Evolutionary conservation across 805 yeast species (phyloP), one percentile per base, ranked within the genome.

Genomic region (Lachancea meyersii): DNA sequence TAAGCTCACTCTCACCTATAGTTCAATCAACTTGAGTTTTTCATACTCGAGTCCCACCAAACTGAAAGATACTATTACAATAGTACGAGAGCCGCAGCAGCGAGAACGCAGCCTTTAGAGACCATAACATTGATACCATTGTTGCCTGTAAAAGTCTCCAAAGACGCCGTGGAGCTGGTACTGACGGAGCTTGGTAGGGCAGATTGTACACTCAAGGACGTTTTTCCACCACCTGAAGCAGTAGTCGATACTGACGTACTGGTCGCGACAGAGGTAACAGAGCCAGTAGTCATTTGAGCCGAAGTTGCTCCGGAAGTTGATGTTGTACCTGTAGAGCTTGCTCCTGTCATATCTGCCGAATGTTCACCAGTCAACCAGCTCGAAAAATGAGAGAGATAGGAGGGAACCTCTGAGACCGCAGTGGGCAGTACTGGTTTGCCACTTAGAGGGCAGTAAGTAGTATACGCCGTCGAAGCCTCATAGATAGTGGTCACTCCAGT

Each of bases 91-190:
- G 35, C 35, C 8, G 35, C 35, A 10, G 35, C 35, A n/a, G 68
- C 78, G 53, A 63, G 76, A 3, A 76, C 82, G 81, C 84, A 76
- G 1, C 65, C 83, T 13, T 33, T 33, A n/a, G 35, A 33, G 11
- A n/a, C 35, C 16, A 13, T 8, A n/a, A 33, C 17, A 7, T 33
- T 19, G 13, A 33, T 19, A 8, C 24, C 35, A 8, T 33, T n/a
- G 26, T 33, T 33, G n/a, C 19, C 26, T 4, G 35, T 21, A 10
- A 19, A 33, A 19, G 14, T 19, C 17, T 13, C 9, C 17, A n/a
- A 33, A 19, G 35, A 18, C 20, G 24, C 24, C 19, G 35, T 19
- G 22, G 26, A 19, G 13, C 17, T 11, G 14, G 35, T 19, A 8
- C 14, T 10, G 19, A 11, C 13, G 18, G 20, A 30, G 27, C 11